Percentiles rank a stretch among this genome's conserved stretches.
Conservation (phyloP, 371 early-diverging fungal species). For the Syncephalastrum contaminatum region DNA sequence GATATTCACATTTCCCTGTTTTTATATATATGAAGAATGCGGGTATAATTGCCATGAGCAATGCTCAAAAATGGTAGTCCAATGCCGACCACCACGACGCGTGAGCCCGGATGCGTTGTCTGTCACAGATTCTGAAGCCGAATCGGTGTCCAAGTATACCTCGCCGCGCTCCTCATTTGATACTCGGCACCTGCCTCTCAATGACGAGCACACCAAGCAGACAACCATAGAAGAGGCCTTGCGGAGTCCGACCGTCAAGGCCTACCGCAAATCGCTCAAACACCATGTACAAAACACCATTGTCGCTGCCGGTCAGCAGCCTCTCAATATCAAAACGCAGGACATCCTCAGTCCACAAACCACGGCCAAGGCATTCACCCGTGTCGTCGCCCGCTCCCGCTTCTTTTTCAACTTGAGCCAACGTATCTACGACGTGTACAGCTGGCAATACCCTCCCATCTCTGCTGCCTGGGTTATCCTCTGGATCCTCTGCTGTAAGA, state of each 20-base stretch:
- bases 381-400: conserved; percentile 40
- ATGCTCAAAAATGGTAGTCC: conserved; percentile 39
- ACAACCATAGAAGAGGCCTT: background rate
- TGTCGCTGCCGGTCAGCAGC: conserved; percentile 8
- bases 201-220: conserved; percentile 8
- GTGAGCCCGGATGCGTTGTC: conserved; percentile 38
- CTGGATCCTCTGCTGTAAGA: conserved; percentile 16
- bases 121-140: conserved; percentile 45
- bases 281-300: conserved; percentile 27
- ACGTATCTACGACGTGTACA: conserved; percentile 28
- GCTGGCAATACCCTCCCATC: conserved; percentile 22
- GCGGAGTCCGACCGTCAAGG: conserved; percentile 12
- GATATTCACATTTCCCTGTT: background rate
- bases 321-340: conserved; percentile 5
- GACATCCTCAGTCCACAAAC: conserved; percentile 31
- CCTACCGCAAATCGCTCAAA: conserved; percentile 27
- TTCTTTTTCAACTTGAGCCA: conserved; percentile 28
- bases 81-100: conserved; percentile 33
- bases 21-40: conserved; percentile 25
- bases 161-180: conserved; percentile 12
- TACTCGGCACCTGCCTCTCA: conserved; percentile 3
- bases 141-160: conserved; percentile 34
- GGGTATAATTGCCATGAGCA: conserved; percentile 36
- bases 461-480: conserved; percentile 13
- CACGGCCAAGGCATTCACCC: conserved; percentile 39